These are phyloP conservation scores for Aspergillus sp. DNA, from an alignment of 2,329 filamentous ascomycete genomes.

Conservation along the genomic window DNA sequence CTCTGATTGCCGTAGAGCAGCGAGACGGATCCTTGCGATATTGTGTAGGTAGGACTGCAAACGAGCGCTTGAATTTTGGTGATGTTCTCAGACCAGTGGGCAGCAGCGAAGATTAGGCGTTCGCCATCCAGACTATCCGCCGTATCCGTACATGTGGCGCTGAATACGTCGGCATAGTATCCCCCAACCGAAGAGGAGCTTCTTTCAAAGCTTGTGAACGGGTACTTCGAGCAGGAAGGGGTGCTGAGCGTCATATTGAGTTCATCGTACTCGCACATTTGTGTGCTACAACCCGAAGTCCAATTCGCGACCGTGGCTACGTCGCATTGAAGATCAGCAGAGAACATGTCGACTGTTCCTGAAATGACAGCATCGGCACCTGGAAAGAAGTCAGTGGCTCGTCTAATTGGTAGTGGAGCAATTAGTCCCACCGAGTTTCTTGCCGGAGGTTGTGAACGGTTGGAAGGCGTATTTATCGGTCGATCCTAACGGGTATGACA, in stretches of 20 bases:
- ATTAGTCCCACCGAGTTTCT: neutral
- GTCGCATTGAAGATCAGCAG: conserved; percentile 9
- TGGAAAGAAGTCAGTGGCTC: neutral
- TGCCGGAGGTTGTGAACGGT: conserved; percentile 3
- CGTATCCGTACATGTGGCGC: neutral
- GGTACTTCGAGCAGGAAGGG: neutral
- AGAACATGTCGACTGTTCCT: conserved; percentile 7
- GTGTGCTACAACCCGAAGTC: conserved; percentile 2
- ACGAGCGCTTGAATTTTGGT: conserved; percentile 3
- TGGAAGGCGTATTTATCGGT: conserved; percentile 14
- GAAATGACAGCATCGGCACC: conserved; percentile 4
- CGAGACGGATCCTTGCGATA: conserved; percentile 3
- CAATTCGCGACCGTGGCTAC: conserved; percentile 10
- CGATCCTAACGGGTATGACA: conserved; percentile 8
- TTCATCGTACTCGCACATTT: neutral
- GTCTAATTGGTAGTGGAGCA: too few relatives aligned
- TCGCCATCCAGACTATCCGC: neutral
- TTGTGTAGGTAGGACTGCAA: conserved; percentile 8
- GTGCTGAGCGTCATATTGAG: conserved; percentile 6
- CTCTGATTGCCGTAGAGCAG: conserved; percentile 11
- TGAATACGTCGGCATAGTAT: conserved; percentile 2
- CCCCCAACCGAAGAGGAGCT: conserved; percentile 1
- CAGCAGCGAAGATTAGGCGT: conserved; percentile 2
- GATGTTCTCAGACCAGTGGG: conserved; percentile 9
- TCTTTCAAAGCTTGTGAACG: neutral